These are phyloP conservation scores for Ascochyta fabae DNA, from an alignment of 2,329 filamentous ascomycete species.

Conservation along the genomic window DNA sequence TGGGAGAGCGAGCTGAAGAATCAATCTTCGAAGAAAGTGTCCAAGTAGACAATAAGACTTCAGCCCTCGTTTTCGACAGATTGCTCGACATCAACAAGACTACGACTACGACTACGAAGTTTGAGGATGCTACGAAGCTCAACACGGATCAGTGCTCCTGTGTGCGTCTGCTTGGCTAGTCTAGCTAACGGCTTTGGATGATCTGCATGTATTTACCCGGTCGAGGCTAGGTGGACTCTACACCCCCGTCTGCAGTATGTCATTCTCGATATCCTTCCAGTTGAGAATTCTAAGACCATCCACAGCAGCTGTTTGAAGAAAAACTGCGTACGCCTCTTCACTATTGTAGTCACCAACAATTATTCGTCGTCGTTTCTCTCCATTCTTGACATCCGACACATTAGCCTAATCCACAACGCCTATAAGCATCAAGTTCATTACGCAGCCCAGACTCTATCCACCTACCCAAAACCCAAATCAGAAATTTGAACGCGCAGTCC, in stretches of 20 bases:
- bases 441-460: neutral
- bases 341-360: neutral
- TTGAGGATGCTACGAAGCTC: neutral
- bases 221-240: constrained; percentile 11
- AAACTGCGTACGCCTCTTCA: neutral
- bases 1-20: constrained; percentile 40
- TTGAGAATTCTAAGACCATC: no score
- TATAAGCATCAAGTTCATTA: neutral
- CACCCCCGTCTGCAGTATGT: neutral
- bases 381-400: neutral
- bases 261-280: neutral
- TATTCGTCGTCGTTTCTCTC: neutral
- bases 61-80: neutral
- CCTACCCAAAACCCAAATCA: neutral
- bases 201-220: constrained; percentile 14
- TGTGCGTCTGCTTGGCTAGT: neutral
- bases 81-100: neutral
- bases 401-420: constrained; percentile 8
- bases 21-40: constrained; percentile 5
- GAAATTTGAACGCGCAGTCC: neutral
- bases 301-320: neutral
- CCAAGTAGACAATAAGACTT: neutral
- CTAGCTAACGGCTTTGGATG: neutral
- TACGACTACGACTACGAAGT: no score
- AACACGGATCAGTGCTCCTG: neutral